phyloP scores from a whole-genome alignment of 148 eudicot species.

The Fagopyrum homotropicum region DNA sequence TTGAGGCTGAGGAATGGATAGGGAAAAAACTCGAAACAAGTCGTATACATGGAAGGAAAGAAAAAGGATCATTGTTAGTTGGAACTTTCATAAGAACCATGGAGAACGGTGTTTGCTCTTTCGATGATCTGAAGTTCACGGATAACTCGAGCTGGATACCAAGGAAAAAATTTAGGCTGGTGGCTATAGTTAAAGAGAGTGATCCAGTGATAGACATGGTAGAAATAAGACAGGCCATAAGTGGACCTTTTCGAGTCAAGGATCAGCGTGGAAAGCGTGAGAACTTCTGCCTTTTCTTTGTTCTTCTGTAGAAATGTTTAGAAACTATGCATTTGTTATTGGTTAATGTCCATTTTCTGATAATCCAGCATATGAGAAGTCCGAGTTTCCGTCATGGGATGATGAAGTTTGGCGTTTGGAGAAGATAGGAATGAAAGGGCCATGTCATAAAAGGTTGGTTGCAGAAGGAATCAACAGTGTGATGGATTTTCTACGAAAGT shows the following conservation, averaged over 20 bases:
- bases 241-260: constrained; percentile 3
- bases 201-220: background rate
- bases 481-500: background rate
- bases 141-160: constrained; percentile 1
- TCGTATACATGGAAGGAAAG: background rate
- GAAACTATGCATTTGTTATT: background rate
- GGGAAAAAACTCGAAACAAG: background rate
- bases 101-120: background rate
- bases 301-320: background rate
- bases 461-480: background rate
- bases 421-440: background rate
- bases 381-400: background rate
- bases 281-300: background rate
- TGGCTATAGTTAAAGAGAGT: background rate
- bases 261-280: constrained; percentile 3
- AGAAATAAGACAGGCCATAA: background rate
- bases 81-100: background rate
- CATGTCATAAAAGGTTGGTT: background rate
- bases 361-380: background rate
- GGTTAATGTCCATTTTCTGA: background rate
- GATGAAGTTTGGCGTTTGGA: background rate
- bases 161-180: background rate
- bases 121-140: background rate
- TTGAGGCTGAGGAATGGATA: background rate
- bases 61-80: background rate